A percentile compares a stretch with the other conserved stretches of the same genome.
Evolutionary conservation across 495 filamentous ascomycete species (phyloP).

Genomic region (Annulohypoxylon maeteangense): DNA sequence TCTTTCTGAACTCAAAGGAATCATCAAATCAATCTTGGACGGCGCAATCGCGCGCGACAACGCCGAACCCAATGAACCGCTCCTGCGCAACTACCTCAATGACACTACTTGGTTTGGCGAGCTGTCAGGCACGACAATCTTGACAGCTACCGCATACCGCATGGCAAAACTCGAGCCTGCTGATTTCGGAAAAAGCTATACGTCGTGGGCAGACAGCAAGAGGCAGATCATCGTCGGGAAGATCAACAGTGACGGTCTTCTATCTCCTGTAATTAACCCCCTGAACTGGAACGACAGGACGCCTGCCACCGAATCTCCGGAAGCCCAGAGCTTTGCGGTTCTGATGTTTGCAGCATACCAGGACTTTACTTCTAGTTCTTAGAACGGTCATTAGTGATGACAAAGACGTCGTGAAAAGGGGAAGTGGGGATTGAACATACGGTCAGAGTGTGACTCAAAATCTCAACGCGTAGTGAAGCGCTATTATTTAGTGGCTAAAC

Average conservation of each 20-base stretch:
- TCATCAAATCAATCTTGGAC: constrained; percentile 61
- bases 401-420: neutral
- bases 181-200: constrained; percentile 53
- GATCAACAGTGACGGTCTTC: constrained; percentile 53
- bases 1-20: constrained; percentile 46
- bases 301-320: constrained; percentile 52
- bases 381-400: neutral
- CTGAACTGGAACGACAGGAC: constrained; percentile 55
- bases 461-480: neutral
- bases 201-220: constrained; percentile 58
- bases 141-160: constrained; percentile 59
- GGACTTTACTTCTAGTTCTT: constrained; percentile 46
- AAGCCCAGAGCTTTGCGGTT: constrained; percentile 61
- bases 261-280: constrained; percentile 61
- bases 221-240: constrained; percentile 48
- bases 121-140: constrained; percentile 59
- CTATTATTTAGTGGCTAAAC: neutral
- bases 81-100: constrained; percentile 63
- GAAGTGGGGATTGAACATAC: neutral
- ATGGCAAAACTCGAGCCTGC: constrained; percentile 56
- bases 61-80: constrained; percentile 54
- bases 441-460: neutral
- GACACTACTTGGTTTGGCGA: constrained; percentile 63
- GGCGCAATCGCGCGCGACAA: constrained; percentile 50
- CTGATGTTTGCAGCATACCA: constrained; percentile 59